phyloP scores from a whole-genome alignment of 164 flowering plant species.

The Macadamia integrifolia region DNA sequence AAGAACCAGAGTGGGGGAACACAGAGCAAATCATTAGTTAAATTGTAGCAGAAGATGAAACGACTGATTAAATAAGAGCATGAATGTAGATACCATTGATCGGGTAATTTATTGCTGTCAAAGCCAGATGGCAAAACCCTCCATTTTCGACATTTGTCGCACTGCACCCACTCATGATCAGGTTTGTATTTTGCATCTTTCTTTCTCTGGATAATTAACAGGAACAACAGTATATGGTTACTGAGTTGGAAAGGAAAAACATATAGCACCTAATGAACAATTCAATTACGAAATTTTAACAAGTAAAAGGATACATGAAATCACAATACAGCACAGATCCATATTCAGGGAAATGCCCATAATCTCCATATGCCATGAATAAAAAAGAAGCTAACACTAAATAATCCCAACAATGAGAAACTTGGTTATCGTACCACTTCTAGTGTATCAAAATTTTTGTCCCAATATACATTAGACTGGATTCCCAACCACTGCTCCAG shows the following conservation, averaged over 20 bases:
- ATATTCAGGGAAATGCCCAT: neutral
- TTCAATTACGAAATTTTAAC: no score
- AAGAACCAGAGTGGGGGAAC: no score
- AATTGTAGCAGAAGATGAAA: no score
- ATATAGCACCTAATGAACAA: no score
- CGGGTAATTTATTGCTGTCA: conserved; percentile 31
- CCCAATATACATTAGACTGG: conserved; percentile 43
- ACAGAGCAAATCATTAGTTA: no score
- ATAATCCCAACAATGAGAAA: neutral
- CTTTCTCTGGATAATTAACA: conserved; percentile 27
- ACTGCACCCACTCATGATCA: conserved; percentile 63
- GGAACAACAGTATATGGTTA: neutral
- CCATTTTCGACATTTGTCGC: conserved; percentile 67
- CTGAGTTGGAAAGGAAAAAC: neutral
- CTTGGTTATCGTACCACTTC: conserved; percentile 27
- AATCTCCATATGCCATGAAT: neutral
- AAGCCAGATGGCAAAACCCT: conserved; percentile 34
- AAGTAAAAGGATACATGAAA: no score
- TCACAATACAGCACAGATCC: neutral
- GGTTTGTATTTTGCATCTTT: conserved; percentile 28
- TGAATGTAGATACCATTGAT: conserved; percentile 30
- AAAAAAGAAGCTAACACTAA: neutral
- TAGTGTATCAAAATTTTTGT: conserved; percentile 36
- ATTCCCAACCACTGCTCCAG: conserved; percentile 55
- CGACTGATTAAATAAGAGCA: no score